These are phyloP conservation scores for Haplosporangium sp. DNA, from an alignment of 371 early-diverging fungal genomes.

Conservation along the genomic window DNA sequence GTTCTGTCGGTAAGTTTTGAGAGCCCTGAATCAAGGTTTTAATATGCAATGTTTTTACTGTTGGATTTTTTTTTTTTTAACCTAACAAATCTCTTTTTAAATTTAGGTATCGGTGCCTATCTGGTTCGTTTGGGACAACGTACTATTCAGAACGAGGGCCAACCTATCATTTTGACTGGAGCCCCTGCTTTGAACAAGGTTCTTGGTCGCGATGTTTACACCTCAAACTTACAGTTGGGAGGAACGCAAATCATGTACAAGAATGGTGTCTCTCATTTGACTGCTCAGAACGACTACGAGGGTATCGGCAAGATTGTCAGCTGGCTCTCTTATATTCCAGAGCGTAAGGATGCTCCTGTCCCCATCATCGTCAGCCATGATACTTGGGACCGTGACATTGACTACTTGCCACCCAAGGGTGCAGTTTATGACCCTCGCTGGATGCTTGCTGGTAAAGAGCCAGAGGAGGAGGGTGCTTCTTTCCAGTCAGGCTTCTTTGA, in stretches of 20 bases:
- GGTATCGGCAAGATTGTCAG: constrained; percentile 93
- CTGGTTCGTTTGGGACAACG: constrained; percentile 98
- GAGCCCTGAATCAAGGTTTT: neutral
- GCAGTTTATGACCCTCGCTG: constrained; percentile 90
- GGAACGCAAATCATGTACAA: constrained; percentile 99
- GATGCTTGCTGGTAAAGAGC: constrained; percentile 88
- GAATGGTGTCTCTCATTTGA: constrained; percentile 98
- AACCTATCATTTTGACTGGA: constrained; percentile 98
- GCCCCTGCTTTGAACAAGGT: constrained; percentile 99
- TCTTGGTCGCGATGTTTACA: constrained; percentile 97
- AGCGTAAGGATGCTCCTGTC: constrained; percentile 70
- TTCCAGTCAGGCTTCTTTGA: constrained; percentile 95
- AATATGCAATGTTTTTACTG: neutral
- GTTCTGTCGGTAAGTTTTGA: constrained; percentile 85
- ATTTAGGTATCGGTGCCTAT: constrained; percentile 96
- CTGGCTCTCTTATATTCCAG: constrained; percentile 96
- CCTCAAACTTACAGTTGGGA: constrained; percentile 98
- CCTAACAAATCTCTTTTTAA: neutral
- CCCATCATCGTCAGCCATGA: constrained; percentile 70
- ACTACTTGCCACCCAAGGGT: constrained; percentile 84
- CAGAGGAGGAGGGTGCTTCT: constrained; percentile 65
- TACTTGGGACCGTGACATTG: constrained; percentile 80
- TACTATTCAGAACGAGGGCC: constrained; percentile 96
- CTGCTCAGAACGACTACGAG: constrained; percentile 94
- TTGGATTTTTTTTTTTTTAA: neutral